These are phyloP conservation scores for Podaxis sp. DNA, from an alignment of 768 basidiomycete genomes.

Conservation along the genomic window DNA sequence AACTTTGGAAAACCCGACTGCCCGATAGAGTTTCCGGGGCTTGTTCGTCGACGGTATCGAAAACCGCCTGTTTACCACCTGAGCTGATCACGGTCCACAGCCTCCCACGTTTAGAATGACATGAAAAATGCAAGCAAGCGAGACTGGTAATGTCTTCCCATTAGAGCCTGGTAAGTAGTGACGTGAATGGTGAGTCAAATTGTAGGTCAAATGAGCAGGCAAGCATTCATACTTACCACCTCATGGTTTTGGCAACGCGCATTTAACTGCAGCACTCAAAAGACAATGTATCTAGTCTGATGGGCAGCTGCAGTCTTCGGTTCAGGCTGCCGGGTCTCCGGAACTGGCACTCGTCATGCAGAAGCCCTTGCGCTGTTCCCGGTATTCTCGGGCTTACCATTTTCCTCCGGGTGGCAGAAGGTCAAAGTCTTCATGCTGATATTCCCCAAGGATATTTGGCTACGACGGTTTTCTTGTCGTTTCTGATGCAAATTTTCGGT, in stretches of 20 bases:
- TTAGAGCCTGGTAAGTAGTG: background rate
- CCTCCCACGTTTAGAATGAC: constrained; percentile 8
- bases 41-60: background rate
- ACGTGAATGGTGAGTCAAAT: background rate
- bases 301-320: background rate
- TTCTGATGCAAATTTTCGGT: background rate
- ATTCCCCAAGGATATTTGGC: background rate
- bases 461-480: background rate
- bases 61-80: background rate
- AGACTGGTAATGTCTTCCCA: background rate
- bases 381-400: background rate
- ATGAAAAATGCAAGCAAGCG: background rate
- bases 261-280: background rate
- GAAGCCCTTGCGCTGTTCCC: background rate
- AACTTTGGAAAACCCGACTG: constrained; percentile 13
- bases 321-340: too few species aligned
- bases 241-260: background rate
- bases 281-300: background rate
- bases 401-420: background rate
- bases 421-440: background rate
- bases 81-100: background rate
- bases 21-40: constrained; percentile 8
- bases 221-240: background rate
- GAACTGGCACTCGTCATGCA: too few species aligned
- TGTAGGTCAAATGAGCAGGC: background rate